Evolutionary conservation across 306 rosid species (phyloP), one percentile per base, ranked within the genome.

Genomic region (Sicyos edulis): DNA sequence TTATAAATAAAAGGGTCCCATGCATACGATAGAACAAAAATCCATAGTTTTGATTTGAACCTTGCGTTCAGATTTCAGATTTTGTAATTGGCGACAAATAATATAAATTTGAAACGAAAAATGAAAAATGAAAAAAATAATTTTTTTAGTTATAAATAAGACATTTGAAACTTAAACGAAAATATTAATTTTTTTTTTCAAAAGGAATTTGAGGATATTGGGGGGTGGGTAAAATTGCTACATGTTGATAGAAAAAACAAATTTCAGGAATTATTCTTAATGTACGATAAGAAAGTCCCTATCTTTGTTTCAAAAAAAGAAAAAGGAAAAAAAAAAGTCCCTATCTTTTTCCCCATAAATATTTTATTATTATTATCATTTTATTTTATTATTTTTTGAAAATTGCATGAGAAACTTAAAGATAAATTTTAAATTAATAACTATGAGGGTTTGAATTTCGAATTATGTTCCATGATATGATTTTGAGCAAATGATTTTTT

Each of bases 1-100:
- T 64, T 17, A 42, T 17, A n/a, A 64, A 42, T 19, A 40, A 65
- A 62, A n/a, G 19, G 71, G 71, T 44, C 34, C 10, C 53, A 63
- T 63, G 0, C 37, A 37, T 65, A 65, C 6, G 54, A 66, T 66
- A 66, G 54, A 66, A 42, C 71, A 66, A 17, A 45, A 45, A 66
- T 63, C 70, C 51, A 63, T 63, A 63, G 70, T 37, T 63, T 63
- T 37, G 4, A 66, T 20, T 66, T 44, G 54, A 34, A 21, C 71
- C 71, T 20, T 66, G 54, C 55, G 44, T 66, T 66, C 71, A 66
- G 55, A 66, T 66, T 66, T 66, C 71, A 66, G 34, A 45, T 44
- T 66, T 66, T 66, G 12, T 44, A 44, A 44, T 8, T 44, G 52
- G 17, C 17, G 10, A 42, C 5, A 42, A 42, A 65, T 17, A 65